Evolutionary conservation across 768 basidiomycete species (phyloP).

Genomic region (Postia placenta): DNA sequence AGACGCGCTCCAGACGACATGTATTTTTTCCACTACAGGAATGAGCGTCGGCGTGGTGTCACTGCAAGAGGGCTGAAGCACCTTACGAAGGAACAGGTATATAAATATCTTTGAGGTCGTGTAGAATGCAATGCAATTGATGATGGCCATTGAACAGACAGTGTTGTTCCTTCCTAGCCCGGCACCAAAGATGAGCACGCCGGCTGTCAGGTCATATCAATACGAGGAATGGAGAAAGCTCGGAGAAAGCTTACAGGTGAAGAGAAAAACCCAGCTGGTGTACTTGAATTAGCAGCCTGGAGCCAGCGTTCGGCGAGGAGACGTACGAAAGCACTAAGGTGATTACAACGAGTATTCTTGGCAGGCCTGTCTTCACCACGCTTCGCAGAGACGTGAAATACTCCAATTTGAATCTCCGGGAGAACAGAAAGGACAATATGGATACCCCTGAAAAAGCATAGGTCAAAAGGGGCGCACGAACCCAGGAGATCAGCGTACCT

Average conservation of each 20-base stretch:
- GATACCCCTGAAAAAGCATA: conserved; percentile 20
- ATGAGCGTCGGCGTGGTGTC: no score
- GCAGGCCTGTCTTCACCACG: conserved; percentile 30
- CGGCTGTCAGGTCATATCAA: conserved; percentile 24
- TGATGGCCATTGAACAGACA: conserved; percentile 37
- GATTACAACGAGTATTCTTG: conserved; percentile 34
- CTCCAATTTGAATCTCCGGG: conserved; percentile 30
- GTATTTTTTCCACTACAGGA: conserved; percentile 36
- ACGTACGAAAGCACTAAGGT: conserved; percentile 35
- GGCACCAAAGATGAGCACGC: conserved; percentile 37
- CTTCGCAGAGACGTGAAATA: conserved; percentile 23
- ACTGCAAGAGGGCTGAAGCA: not conserved
- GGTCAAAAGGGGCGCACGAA: not conserved
- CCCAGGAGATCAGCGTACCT: conserved; percentile 6
- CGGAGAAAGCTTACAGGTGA: conserved; percentile 28
- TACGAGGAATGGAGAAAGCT: not conserved
- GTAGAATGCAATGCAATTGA: conserved; percentile 37
- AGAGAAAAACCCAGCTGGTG: conserved; percentile 33
- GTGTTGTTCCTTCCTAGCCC: conserved; percentile 32
- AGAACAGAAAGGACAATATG: conserved; percentile 31
- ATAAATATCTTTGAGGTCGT: conserved; percentile 39
- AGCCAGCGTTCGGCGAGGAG: not conserved
- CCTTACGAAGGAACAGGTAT: conserved; percentile 37
- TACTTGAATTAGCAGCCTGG: not conserved
- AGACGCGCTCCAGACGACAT: conserved; percentile 39